A percentile compares a stretch with the other conserved stretches of the same genome.
These are phyloP conservation scores for Endocalyx cinctus DNA, from an alignment of 2,329 filamentous ascomycete genomes.

Conservation along the genomic window DNA sequence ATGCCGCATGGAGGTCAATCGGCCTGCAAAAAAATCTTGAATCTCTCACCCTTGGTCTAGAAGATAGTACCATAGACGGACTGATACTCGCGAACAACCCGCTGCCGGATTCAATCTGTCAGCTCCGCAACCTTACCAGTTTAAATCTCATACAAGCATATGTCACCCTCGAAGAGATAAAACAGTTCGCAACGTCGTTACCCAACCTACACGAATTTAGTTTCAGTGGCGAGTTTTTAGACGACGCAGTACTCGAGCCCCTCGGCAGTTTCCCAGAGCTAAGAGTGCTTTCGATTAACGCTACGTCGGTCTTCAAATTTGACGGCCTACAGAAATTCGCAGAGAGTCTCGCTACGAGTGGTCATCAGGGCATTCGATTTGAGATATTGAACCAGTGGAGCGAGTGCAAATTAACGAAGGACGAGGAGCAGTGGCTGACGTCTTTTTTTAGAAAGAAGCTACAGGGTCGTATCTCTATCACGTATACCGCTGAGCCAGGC, in stretches of 20 bases:
- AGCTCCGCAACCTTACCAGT: constrained; percentile 45
- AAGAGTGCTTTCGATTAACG: constrained; percentile 48
- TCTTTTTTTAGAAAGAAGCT: constrained; percentile 19
- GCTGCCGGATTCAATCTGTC: constrained; percentile 39
- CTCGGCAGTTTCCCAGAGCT: constrained; percentile 38
- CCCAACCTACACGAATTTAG: constrained; percentile 50
- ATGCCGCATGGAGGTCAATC: constrained; percentile 19
- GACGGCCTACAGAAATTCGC: constrained; percentile 43
- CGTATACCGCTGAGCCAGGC: constrained; percentile 27
- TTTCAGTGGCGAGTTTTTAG: constrained; percentile 50
- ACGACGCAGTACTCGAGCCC: constrained; percentile 37
- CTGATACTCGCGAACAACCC: constrained; percentile 33
- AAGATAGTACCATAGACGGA: constrained; percentile 40
- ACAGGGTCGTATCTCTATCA: constrained; percentile 29
- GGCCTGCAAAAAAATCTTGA: constrained; percentile 18
- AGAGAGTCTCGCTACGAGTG: constrained; percentile 23
- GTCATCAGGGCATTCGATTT: constrained; percentile 27
- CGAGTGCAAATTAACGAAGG: constrained; percentile 20
- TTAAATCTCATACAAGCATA: constrained; percentile 49
- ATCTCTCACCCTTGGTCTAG: constrained; percentile 19
- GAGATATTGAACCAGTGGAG: constrained; percentile 29
- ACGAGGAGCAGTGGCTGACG: constrained; percentile 21
- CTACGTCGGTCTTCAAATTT: constrained; percentile 50
- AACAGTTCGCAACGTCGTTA: constrained; percentile 39
- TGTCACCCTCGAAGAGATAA: constrained; percentile 46